phyloP scores from a whole-genome alignment of 176 grass and related monocot genomes.

The Musa troglodytarum region DNA sequence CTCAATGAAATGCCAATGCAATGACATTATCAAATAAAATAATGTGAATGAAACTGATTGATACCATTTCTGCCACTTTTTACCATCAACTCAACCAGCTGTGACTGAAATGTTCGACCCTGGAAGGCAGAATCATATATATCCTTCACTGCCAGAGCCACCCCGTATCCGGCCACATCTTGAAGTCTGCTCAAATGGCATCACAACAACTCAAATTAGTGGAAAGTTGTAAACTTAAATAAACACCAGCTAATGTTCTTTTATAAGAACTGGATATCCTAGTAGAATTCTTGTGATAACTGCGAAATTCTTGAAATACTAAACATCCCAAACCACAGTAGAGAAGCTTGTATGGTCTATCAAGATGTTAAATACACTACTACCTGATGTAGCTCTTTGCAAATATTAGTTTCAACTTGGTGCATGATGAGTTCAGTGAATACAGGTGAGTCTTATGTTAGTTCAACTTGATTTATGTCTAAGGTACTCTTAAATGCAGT shows the following conservation, averaged over 20 bases:
- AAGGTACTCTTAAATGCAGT: no score
- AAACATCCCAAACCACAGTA: no score
- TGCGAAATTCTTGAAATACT: no score
- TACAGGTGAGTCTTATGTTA: no score
- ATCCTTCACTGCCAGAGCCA: constrained; percentile 64
- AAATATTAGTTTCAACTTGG: no score
- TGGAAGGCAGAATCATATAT: constrained; percentile 55
- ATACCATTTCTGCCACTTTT: constrained; percentile 71
- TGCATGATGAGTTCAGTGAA: no score
- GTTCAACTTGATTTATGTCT: no score
- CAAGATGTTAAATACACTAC: no score
- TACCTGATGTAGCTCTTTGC: no score
- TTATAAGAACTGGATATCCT: no score
- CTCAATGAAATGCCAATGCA: constrained; percentile 1
- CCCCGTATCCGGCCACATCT: constrained; percentile 93
- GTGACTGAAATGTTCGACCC: constrained; percentile 34
- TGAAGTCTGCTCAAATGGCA: constrained; percentile 39
- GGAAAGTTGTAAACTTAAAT: background rate
- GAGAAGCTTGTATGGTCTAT: no score
- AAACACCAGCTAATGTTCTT: background rate
- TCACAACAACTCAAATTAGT: background rate
- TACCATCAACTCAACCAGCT: constrained; percentile 47
- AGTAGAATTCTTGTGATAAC: no score
- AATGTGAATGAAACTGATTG: constrained; percentile 20
- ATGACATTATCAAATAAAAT: background rate